Evolutionary conservation across 1,284 basidiomycete species (phyloP).

Genomic region (Sparassis latifolia): DNA sequence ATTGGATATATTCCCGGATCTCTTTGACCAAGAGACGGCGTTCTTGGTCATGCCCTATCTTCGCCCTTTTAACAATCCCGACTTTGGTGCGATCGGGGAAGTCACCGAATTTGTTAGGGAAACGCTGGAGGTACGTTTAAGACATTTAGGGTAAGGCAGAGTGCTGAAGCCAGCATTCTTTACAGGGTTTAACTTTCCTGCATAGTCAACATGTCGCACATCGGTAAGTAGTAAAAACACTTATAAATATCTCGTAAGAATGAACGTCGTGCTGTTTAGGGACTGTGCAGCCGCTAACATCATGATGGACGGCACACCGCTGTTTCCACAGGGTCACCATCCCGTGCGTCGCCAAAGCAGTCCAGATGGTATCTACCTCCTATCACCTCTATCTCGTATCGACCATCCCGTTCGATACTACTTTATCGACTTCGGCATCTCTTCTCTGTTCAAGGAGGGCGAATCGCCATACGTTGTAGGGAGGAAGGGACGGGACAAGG

Average conservation of each 20-base stretch:
- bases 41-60: constrained; percentile 28
- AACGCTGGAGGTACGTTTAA: constrained; percentile 17
- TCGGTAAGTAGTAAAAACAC: constrained; percentile 7
- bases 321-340: constrained; percentile 22
- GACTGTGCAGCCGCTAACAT: constrained; percentile 19
- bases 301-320: constrained; percentile 20
- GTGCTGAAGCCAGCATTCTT: neutral
- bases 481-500: constrained; percentile 14
- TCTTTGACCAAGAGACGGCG: constrained; percentile 6
- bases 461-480: constrained; percentile 7
- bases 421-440: constrained; percentile 22
- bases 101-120: constrained; percentile 23
- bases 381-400: constrained; percentile 5
- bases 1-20: constrained; percentile 22
- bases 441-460: constrained; percentile 7
- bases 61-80: constrained; percentile 14
- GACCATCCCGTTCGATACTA: constrained; percentile 15
- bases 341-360: constrained; percentile 8
- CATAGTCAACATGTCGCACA: constrained; percentile 19
- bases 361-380: constrained; percentile 3
- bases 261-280: constrained; percentile 2
- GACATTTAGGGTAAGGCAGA: neutral
- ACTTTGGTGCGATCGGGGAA: constrained; percentile 17
- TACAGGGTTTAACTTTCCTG: constrained; percentile 19
- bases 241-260: neutral